Percentiles rank a stretch among this genome's conserved stretches.
Conservation (phyloP, 352 stramenopile genomes). For the Pythium utonaiense region DNA sequence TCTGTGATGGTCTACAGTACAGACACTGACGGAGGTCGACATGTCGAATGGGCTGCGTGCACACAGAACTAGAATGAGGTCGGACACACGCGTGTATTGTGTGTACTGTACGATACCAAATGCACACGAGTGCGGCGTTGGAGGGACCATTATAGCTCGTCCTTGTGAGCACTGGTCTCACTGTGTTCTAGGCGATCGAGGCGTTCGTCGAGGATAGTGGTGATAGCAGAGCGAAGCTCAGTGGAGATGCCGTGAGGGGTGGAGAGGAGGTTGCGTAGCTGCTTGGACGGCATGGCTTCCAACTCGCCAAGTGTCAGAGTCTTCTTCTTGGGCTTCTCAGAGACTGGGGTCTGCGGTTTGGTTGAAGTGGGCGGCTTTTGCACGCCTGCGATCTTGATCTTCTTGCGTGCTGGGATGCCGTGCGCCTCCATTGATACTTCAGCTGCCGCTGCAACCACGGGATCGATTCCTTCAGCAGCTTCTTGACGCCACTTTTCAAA, state of each 20-base stretch:
- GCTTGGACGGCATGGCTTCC: constrained; percentile 40
- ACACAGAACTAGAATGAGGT: too few relatives aligned
- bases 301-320: constrained; percentile 42
- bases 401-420: constrained; percentile 5
- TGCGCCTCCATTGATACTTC: constrained; percentile 16
- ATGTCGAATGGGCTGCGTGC: too few relatives aligned
- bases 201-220: constrained; percentile 43
- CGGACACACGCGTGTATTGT: too few relatives aligned
- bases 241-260: constrained; percentile 25
- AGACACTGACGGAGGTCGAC: too few relatives aligned
- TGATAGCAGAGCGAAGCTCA: constrained; percentile 38
- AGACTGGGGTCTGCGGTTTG: not conserved
- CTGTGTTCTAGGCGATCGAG: constrained; percentile 36
- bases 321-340: constrained; percentile 25
- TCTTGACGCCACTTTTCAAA: constrained; percentile 45
- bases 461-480: constrained; percentile 11
- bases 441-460: constrained; percentile 8
- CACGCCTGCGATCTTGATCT: not conserved
- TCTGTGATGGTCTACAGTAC: too few relatives aligned
- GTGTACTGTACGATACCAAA: too few relatives aligned
- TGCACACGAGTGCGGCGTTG: too few relatives aligned
- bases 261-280: constrained; percentile 43
- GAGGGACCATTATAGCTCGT: constrained; percentile 19
- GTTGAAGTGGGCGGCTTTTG: not conserved
- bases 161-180: constrained; percentile 6